Evolutionary conservation across 306 rosid genomes (phyloP), one percentile per base, ranked within the genome.

Genomic region (Vigna unguiculata): DNA sequence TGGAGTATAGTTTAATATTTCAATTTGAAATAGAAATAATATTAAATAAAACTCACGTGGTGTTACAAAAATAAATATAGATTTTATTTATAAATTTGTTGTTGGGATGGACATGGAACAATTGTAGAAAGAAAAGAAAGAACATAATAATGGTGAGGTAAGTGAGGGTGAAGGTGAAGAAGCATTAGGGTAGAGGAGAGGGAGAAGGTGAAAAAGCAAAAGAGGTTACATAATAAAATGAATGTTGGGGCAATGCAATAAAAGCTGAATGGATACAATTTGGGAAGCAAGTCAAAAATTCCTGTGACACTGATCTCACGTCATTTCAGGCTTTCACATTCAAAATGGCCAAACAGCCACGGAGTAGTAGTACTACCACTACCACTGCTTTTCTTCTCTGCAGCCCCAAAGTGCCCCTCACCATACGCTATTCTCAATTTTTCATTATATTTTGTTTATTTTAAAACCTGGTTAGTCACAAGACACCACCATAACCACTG

Each of bases 221-320:
- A 65, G 28, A 28, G 51, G 74, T 38, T 40, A 49, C 20, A 43
- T 36, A 63, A 80, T 72, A 54, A 80, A 74, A 43, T 43, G 15
- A 43, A 74, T 57, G 1, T 51, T 34, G 9, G 63, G 71, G 2
- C 22, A 81, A 59, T 70, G 74, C 74, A 75, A 55, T 67, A 80
- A 69, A 75, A 30, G 77, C 20, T 10, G 28, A 11, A 1, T 45
- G 72, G 25, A 51, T 12, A 76, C 61, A 20, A 51, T 38, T 69
- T 10, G 25, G 49, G 82, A 20, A 71, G 61, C 9, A 49, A 62
- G 83, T 78, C 28, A 74, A 74, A 62, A 83, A 52, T 75, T 79
- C 53, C 7, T 62, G 83, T 75, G 81, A 79, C 83, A 74, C 65
- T 58, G 77, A 34, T 75, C 78, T 69, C 72, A 62, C 81, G 83